Evolutionary conservation across 208 protist genomes (phyloP).

Genomic region (Willaertia magna): DNA sequence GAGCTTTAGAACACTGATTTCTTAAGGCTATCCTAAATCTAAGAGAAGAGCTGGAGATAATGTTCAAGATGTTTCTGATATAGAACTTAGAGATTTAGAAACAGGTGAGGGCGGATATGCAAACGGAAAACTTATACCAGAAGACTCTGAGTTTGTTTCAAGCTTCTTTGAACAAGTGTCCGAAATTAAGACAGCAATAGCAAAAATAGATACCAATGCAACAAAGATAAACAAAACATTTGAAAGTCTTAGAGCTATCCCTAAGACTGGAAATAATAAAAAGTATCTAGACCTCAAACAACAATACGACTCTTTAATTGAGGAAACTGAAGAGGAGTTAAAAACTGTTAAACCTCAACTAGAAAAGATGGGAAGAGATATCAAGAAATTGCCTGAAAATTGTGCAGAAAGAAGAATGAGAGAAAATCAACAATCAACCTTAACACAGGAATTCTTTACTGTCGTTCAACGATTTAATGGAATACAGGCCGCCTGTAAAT

Average conservation of each 20-base stretch:
- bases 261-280: neutral
- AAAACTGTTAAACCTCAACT: neutral
- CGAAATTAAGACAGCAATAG: neutral
- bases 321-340: neutral
- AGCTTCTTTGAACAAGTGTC: neutral
- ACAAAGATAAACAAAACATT: neutral
- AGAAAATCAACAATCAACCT: constrained; percentile 10
- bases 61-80: neutral
- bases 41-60: neutral
- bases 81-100: neutral
- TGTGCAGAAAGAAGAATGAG: neutral
- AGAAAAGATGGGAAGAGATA: neutral
- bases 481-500: neutral
- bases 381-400: neutral
- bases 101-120: neutral
- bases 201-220: neutral
- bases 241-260: neutral
- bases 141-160: neutral
- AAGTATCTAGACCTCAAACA: too few relatives aligned
- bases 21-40: too few relatives aligned
- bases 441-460: neutral
- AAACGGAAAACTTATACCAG: neutral
- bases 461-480: neutral
- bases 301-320: neutral
- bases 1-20: too few relatives aligned